These are phyloP conservation scores for Echinosophora koreensis DNA, from an alignment of 306 rosid species.

Conservation along the genomic window DNA sequence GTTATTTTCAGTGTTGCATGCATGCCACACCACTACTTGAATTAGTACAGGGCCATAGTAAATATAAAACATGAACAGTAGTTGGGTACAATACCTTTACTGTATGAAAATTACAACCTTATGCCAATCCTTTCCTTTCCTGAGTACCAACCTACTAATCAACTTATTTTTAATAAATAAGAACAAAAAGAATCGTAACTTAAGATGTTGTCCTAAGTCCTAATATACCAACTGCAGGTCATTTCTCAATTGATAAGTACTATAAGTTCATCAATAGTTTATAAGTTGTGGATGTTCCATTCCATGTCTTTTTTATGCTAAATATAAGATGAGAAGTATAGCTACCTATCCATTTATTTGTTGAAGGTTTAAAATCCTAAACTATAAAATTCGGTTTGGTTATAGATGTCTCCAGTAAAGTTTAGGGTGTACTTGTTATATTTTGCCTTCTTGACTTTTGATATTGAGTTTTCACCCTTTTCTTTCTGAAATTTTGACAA, in stretches of 20 bases:
- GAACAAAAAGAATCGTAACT: neutral
- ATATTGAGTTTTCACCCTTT: slow-evolving; percentile 8
- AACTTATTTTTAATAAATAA: neutral
- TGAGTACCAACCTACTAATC: slow-evolving; percentile 2
- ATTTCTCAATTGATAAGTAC: neutral
- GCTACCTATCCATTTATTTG: neutral
- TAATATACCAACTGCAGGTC: neutral
- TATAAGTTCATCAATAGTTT: neutral
- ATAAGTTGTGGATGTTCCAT: neutral
- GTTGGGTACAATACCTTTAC: neutral
- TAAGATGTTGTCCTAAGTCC: neutral
- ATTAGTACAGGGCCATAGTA: neutral
- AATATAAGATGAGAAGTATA: slow-evolving; percentile 20
- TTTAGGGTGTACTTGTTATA: neutral
- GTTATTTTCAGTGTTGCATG: neutral
- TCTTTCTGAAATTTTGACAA: slow-evolving; percentile 27
- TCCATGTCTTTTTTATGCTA: neutral
- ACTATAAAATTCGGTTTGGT: neutral
- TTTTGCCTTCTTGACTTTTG: slow-evolving; percentile 10
- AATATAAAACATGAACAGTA: neutral
- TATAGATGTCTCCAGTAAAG: slow-evolving; percentile 4
- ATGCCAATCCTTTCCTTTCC: neutral
- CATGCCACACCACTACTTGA: neutral
- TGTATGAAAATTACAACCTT: too few relatives aligned
- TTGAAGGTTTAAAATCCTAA: neutral